Evolutionary conservation across 169 alveolate species (phyloP).

Genomic region (Plasmodium coatneyi): DNA sequence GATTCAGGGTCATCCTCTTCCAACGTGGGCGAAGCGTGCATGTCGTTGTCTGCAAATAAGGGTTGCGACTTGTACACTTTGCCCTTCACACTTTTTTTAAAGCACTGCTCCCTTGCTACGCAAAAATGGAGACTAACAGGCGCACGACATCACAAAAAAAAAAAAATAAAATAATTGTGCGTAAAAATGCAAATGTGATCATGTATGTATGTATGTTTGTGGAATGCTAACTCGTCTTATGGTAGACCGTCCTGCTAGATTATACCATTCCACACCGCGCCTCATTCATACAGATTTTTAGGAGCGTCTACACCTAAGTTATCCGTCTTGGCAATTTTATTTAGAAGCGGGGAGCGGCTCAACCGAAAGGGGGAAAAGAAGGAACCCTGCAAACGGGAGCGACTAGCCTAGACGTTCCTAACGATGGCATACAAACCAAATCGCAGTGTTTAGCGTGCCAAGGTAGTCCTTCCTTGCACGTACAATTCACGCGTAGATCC

Average conservation of each 20-base stretch:
- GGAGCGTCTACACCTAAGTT: neutral
- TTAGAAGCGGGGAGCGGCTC: neutral
- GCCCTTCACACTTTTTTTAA: neutral
- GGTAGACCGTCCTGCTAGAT: neutral
- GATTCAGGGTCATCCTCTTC: neutral
- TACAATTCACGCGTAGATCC: neutral
- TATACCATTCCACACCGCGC: neutral
- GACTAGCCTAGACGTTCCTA: neutral
- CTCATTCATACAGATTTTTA: neutral
- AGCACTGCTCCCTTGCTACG: neutral
- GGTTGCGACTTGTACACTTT: neutral
- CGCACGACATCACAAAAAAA: neutral
- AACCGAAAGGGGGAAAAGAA: neutral
- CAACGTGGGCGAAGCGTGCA: neutral
- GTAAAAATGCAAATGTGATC: neutral
- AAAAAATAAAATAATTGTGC: neutral
- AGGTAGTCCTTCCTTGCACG: neutral
- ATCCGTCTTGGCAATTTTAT: neutral
- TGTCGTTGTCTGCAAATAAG: neutral
- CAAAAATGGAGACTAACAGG: neutral
- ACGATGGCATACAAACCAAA: neutral
- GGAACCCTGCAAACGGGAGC: neutral
- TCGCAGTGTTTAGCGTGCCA: neutral
- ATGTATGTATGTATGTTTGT: neutral
- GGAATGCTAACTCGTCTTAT: neutral